phyloP scores from a whole-genome alignment of 176 grass and related monocot genomes.

The Paspalum notatum region DNA sequence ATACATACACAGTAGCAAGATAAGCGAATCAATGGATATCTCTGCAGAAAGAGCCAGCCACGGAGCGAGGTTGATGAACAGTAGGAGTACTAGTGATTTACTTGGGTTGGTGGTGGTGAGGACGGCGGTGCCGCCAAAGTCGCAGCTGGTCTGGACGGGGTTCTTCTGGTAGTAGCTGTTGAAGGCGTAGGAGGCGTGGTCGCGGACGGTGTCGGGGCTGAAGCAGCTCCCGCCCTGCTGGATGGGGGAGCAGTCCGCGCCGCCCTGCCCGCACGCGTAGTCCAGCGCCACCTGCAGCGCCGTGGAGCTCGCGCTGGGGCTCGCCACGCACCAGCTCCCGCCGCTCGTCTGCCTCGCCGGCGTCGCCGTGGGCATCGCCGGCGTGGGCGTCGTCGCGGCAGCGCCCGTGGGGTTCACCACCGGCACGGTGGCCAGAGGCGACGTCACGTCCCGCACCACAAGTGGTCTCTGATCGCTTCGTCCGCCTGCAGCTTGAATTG shows the following conservation, averaged over 20 bases:
- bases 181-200: constrained; percentile 87
- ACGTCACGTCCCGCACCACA: constrained; percentile 50
- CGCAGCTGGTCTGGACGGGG: constrained; percentile 62
- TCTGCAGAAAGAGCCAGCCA: neutral
- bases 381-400: constrained; percentile 27
- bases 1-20: neutral
- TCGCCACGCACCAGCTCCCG: constrained; percentile 85
- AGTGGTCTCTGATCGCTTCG: constrained; percentile 33
- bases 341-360: constrained; percentile 36
- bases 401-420: constrained; percentile 46
- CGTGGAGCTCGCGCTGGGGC: constrained; percentile 50
- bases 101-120: constrained; percentile 64
- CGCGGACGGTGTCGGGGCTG: constrained; percentile 64
- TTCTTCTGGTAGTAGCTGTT: constrained; percentile 91
- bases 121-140: constrained; percentile 77
- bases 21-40: neutral
- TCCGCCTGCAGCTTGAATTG: neutral
- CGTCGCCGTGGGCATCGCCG: constrained; percentile 40
- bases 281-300: constrained; percentile 83
- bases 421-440: constrained; percentile 61
- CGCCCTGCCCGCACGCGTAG: constrained; percentile 70
- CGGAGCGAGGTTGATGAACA: too few species aligned
- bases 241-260: constrained; percentile 69
- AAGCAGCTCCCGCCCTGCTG: constrained; percentile 74
- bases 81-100: too few species aligned